A percentile compares a stretch with the other conserved stretches of the same genome.
These are phyloP conservation scores for Mycena belliarum DNA, from an alignment of 768 basidiomycete species.

Conservation along the genomic window DNA sequence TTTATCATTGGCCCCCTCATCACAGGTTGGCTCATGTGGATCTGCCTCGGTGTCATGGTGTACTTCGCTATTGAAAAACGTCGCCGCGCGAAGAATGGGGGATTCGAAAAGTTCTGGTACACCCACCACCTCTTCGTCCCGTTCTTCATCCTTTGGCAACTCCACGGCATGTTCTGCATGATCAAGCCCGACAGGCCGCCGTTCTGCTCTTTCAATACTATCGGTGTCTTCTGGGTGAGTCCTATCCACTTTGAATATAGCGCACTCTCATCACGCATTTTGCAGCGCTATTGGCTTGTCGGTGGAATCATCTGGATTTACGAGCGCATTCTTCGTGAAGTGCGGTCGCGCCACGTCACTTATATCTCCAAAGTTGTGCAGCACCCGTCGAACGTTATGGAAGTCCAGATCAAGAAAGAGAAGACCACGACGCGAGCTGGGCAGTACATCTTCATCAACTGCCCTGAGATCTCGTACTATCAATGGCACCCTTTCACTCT, in stretches of 20 bases:
- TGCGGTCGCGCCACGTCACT: slow-evolving; percentile 88
- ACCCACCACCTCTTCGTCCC: slow-evolving; percentile 86
- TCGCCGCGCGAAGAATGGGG: slow-evolving; percentile 54
- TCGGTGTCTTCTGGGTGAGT: slow-evolving; percentile 95
- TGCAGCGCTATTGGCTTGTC: slow-evolving; percentile 84
- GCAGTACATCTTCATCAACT: slow-evolving; percentile 91
- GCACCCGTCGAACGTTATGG: slow-evolving; percentile 92
- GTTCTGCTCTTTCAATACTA: slow-evolving; percentile 80
- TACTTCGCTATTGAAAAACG: slow-evolving; percentile 85
- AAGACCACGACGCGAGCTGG: slow-evolving; percentile 82
- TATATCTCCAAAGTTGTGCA: slow-evolving; percentile 94
- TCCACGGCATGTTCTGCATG: slow-evolving; percentile 98
- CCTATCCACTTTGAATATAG: slow-evolving; percentile 3
- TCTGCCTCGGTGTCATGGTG: slow-evolving; percentile 73
- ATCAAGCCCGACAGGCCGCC: slow-evolving; percentile 89
- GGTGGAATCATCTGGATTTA: slow-evolving; percentile 84
- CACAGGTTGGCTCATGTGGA: slow-evolving; percentile 90
- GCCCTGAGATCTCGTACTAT: slow-evolving; percentile 91
- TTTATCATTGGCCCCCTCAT: slow-evolving; percentile 80
- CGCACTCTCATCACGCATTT: not conserved
- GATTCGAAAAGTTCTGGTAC: slow-evolving; percentile 91
- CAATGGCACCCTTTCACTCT: slow-evolving; percentile 99
- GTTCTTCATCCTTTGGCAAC: slow-evolving; percentile 94
- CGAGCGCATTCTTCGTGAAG: slow-evolving; percentile 91
- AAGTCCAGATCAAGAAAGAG: slow-evolving; percentile 98